phyloP scores from a whole-genome alignment of 176 grass and related monocot species.

The Puya raimondii region DNA sequence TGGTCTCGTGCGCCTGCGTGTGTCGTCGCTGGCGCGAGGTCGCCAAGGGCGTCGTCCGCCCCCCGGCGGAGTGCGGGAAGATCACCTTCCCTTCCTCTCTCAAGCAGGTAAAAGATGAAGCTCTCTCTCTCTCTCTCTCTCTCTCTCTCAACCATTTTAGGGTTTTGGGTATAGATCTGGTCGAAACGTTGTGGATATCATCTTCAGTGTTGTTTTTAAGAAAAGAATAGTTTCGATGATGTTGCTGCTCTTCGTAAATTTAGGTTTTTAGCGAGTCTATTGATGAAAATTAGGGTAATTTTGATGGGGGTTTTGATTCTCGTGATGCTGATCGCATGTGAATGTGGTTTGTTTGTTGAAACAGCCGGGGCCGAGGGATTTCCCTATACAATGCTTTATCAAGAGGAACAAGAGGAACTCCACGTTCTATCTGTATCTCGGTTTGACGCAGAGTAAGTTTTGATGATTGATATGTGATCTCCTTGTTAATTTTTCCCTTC shows the following conservation, averaged over 20 bases:
- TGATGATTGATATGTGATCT: too few relatives aligned
- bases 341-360: background rate
- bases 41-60: conserved; percentile 38
- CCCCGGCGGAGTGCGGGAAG: conserved; percentile 60
- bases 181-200: background rate
- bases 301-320: background rate
- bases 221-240: too few relatives aligned
- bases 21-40: conserved; percentile 67
- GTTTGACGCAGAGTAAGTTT: conserved; percentile 63
- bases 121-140: background rate
- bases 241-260: too few relatives aligned
- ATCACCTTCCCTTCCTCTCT: conserved; percentile 92
- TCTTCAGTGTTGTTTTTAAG: too few relatives aligned
- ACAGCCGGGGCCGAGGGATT: conserved; percentile 74
- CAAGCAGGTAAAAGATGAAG: conserved; percentile 49
- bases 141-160: background rate
- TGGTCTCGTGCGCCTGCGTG: conserved; percentile 75
- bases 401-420: conserved; percentile 83
- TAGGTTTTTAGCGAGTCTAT: background rate
- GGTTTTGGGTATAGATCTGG: background rate
- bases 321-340: background rate
- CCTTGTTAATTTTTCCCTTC: background rate
- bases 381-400: conserved; percentile 87
- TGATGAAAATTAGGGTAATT: background rate
- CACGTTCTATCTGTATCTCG: conserved; percentile 70